These are phyloP conservation scores for Golovinomyces cichoracearum DNA, from an alignment of 2,329 filamentous ascomycete species.

Conservation along the genomic window DNA sequence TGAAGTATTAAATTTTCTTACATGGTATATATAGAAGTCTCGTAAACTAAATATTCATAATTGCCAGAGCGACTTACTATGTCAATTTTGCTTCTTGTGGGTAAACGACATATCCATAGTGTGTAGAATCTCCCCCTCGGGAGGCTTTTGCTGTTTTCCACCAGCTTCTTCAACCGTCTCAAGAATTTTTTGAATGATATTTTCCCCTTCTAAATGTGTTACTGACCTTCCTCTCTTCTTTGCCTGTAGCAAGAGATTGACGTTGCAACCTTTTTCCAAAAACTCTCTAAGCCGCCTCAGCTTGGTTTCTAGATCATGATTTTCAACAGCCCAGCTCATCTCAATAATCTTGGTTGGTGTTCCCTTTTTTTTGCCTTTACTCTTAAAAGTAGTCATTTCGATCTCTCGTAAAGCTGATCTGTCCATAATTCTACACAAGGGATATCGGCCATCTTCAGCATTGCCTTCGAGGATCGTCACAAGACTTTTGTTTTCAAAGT, in stretches of 20 bases:
- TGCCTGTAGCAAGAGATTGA: constrained; percentile 45
- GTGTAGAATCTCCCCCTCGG: not conserved
- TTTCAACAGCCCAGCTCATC: constrained; percentile 64
- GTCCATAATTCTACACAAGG: constrained; percentile 47
- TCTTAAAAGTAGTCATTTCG: constrained; percentile 13
- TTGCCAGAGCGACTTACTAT: no score
- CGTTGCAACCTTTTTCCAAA: constrained; percentile 44
- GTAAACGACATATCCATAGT: not conserved
- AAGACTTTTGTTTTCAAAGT: constrained; percentile 25
- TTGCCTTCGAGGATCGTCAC: constrained; percentile 19
- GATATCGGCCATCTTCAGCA: constrained; percentile 15
- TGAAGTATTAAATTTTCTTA: no score
- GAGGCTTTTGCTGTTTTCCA: constrained; percentile 20
- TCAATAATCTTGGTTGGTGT: constrained; percentile 45
- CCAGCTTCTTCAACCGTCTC: constrained; percentile 16
- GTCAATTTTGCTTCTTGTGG: no score
- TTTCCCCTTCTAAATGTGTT: constrained; percentile 31
- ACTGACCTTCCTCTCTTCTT: constrained; percentile 38
- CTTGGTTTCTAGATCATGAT: constrained; percentile 48
- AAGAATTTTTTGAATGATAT: constrained; percentile 26
- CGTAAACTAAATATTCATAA: no score
- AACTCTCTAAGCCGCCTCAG: constrained; percentile 42
- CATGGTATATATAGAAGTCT: no score
- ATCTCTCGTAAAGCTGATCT: constrained; percentile 25
- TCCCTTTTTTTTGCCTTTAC: constrained; percentile 20